Conservation (phyloP, 208 protist genomes). For the Borovskyia barvae region DNA sequence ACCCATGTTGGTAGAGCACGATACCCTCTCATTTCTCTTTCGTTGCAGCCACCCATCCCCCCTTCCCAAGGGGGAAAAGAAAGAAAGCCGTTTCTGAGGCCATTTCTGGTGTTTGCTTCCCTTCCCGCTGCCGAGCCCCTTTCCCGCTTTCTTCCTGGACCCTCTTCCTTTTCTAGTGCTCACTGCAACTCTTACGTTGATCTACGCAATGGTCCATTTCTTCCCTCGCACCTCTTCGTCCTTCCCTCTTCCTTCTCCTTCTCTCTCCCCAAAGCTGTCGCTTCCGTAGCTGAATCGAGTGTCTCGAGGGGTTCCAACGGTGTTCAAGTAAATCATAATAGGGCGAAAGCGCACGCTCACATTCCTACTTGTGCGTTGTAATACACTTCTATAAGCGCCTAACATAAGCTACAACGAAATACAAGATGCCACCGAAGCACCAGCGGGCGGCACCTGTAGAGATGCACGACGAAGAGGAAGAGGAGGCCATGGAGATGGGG, state of each 20-base stretch:
- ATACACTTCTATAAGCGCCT: too few species aligned
- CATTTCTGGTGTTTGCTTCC: too few species aligned
- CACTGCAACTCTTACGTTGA: not conserved
- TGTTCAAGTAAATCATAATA: too few species aligned
- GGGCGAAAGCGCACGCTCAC: too few species aligned
- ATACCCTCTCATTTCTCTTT: too few species aligned
- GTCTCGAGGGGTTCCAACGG: too few species aligned
- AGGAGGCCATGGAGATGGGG: slow-evolving; percentile 35
- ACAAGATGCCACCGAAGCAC: slow-evolving; percentile 50
- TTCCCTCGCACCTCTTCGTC: slow-evolving; percentile 2
- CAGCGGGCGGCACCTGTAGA: slow-evolving; percentile 9
- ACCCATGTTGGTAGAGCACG: too few species aligned
- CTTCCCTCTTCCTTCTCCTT: slow-evolving; percentile 1
- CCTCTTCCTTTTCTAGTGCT: not conserved
- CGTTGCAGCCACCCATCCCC: too few species aligned
- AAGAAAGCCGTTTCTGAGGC: too few species aligned
- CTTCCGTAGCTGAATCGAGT: not conserved
- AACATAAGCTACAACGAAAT: too few species aligned
- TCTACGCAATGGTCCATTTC: slow-evolving; percentile 6
- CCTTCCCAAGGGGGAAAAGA: too few species aligned
- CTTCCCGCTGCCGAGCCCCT: too few species aligned
- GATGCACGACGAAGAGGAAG: slow-evolving; percentile 37
- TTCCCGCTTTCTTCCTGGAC: not conserved
- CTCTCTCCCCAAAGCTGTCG: not conserved
- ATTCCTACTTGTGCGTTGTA: not conserved